Percentiles rank a stretch among this genome's conserved stretches.
These are phyloP conservation scores for Boechera divaricarpa DNA, from an alignment of 345 rosid species.

Conservation along the genomic window DNA sequence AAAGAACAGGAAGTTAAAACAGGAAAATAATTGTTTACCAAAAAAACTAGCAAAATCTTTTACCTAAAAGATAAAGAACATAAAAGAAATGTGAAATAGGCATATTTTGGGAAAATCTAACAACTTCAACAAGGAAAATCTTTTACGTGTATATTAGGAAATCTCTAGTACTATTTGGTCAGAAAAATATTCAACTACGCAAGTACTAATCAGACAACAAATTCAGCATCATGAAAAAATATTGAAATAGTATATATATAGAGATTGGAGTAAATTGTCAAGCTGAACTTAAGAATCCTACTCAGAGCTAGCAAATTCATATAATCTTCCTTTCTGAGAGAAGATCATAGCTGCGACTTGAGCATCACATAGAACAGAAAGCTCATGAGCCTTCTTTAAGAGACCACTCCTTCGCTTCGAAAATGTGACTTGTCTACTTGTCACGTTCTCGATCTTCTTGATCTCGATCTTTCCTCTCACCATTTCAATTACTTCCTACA, in stretches of 20 bases:
- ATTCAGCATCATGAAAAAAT: not conserved
- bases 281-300: constrained; percentile 35
- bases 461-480: constrained; percentile 64
- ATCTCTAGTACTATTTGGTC: constrained; percentile 33
- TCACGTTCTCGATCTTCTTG: constrained; percentile 58
- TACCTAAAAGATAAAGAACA: not conserved
- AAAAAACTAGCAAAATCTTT: not conserved
- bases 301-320: constrained; percentile 56
- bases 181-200: constrained; percentile 21
- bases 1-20: not conserved
- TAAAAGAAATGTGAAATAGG: constrained; percentile 2
- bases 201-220: constrained; percentile 10
- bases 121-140: constrained; percentile 19
- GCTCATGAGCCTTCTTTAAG: constrained; percentile 66
- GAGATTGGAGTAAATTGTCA: not conserved
- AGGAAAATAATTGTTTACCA: not conserved
- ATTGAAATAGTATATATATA: not conserved
- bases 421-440: constrained; percentile 68
- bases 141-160: constrained; percentile 5
- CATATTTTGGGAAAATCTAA: constrained; percentile 6
- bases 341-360: constrained; percentile 60
- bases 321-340: constrained; percentile 58
- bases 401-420: constrained; percentile 61
- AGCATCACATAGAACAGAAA: constrained; percentile 63
- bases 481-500: constrained; percentile 43